Percentiles rank a stretch among this genome's conserved stretches.
These are phyloP conservation scores for Thraustotheca clavata DNA, from an alignment of 352 stramenopile species.

Conservation along the genomic window DNA sequence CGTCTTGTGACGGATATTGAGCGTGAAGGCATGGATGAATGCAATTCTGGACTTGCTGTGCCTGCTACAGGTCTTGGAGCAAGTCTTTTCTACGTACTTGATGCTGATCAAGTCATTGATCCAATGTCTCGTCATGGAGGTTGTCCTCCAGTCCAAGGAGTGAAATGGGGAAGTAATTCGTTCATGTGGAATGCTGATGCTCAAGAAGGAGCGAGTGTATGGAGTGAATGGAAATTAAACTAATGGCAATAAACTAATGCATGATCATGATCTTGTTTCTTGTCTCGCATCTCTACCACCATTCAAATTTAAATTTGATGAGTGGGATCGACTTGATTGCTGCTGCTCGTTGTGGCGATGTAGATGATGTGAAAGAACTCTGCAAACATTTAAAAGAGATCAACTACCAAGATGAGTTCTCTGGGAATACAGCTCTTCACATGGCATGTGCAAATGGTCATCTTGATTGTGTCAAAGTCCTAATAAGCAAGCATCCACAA, in stretches of 20 bases:
- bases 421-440: conserved; percentile 74
- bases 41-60: conserved; percentile 45
- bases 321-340: conserved; percentile 38
- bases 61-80: conserved; percentile 54
- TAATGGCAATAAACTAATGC: no score
- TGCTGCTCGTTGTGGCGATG: conserved; percentile 64
- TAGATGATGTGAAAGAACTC: conserved; percentile 44
- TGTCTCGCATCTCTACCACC: no score
- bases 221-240: no score
- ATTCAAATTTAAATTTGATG: neutral
- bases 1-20: conserved; percentile 51
- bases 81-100: conserved; percentile 78
- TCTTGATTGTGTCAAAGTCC: conserved; percentile 42
- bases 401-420: conserved; percentile 68
- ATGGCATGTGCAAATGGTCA: conserved; percentile 83
- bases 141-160: conserved; percentile 42
- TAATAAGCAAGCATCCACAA: conserved; percentile 44
- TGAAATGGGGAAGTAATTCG: conserved; percentile 74
- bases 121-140: conserved; percentile 69
- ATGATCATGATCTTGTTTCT: no score
- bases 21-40: conserved; percentile 68
- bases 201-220: conserved; percentile 66
- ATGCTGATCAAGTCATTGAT: conserved; percentile 53
- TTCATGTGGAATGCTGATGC: conserved; percentile 83
- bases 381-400: conserved; percentile 29